Base-by-base conservation (phyloP, 2,329 filamentous ascomycete genomes). In the Tolypocladium nubicola region DNA sequence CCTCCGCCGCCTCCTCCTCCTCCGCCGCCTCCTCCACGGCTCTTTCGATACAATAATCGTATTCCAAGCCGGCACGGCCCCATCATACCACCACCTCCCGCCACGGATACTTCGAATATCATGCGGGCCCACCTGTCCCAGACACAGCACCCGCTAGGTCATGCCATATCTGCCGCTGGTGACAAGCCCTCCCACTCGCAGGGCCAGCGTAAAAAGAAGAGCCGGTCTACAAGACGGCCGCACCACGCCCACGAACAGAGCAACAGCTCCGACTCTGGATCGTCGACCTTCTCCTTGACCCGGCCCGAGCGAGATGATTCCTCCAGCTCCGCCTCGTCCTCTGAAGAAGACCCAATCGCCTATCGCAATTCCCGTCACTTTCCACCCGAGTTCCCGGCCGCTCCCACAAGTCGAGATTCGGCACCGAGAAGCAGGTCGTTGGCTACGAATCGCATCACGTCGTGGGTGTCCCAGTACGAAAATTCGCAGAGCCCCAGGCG, bases 401-500 rank as follows among this genome's bases (percentile, higher is more conserved):
- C 64, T 30, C 62, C 63, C 14, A 56, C 56, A 2, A 53, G 60
- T 50, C 62, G 59, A 9, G 57, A 63, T 2, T 63, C 64, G n/a
- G 62, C 58, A 13, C 60, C 57, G 16, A 62, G 60, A 50, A 65
- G 61, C 45, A 67, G 68, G 55, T 62, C 66, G 14, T 63, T 66
- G 19, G 66, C 66, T 39, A 69, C 68, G 41, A 68, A 66, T 53
- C 65, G 65, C 2, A 73, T 73, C 56, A 65, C 67, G n/a, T 58
- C 66, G 23, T 71, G 68, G 65, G 68, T 73, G 37, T 66, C 69
- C 33, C 62, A 64, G 52, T 68, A 69, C 50, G 68, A 72, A 58
- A 65, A 61, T 35, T 63, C 63, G 9, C 63, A 61, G 39, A 65
- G 61, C 21, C 62, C 66, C n/a, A 61, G 57, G 33, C 64, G 61